A percentile compares a stretch with the other conserved stretches of the same genome.
Conservation (phyloP, 768 basidiomycete species). For the Phanerochaete carnosa region DNA sequence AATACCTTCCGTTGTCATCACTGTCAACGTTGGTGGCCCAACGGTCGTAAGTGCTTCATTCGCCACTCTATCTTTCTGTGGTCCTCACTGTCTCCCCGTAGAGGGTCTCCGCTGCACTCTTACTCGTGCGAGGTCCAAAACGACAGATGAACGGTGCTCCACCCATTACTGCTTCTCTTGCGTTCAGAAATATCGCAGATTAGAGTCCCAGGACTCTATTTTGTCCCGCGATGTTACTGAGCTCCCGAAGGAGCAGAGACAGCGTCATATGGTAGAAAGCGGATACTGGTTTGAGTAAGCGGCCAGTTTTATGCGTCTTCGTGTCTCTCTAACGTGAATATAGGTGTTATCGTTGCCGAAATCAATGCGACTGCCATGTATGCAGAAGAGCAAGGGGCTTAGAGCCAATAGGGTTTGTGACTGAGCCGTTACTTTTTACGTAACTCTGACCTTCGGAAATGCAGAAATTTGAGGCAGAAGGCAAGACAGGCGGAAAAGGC, state of each 20-base stretch:
- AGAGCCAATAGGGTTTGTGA: conserved; percentile 54
- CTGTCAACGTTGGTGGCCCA: conserved; percentile 60
- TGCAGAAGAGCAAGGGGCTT: conserved; percentile 67
- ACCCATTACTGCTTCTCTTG: conserved; percentile 64
- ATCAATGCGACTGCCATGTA: conserved; percentile 60
- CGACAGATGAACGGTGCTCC: conserved; percentile 43
- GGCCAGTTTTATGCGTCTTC: background rate
- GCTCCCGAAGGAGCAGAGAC: conserved; percentile 15
- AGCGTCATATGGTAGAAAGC: conserved; percentile 26
- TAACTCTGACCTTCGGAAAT: background rate
- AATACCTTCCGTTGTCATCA: conserved; percentile 64
- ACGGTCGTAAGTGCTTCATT: conserved; percentile 36
- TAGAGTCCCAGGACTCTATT: conserved; percentile 35
- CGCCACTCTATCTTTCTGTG: background rate
- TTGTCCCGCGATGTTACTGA: conserved; percentile 19
- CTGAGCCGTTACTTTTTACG: background rate
- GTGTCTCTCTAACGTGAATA: conserved; percentile 12
- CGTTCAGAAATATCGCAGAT: conserved; percentile 62
- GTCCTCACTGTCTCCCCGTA: conserved; percentile 11
- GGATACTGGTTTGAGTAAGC: conserved; percentile 54
- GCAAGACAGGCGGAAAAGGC: conserved; percentile 6
- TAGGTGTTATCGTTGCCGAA: conserved; percentile 70
- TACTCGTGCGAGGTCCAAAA: conserved; percentile 16
- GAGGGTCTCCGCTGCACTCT: conserved; percentile 38
- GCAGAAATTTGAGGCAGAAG: background rate